Percentiles rank a stretch among this genome's conserved stretches.
Evolutionary conservation across 106 monocot genomes (phyloP).

Genomic region (Cymbidium sinense): DNA sequence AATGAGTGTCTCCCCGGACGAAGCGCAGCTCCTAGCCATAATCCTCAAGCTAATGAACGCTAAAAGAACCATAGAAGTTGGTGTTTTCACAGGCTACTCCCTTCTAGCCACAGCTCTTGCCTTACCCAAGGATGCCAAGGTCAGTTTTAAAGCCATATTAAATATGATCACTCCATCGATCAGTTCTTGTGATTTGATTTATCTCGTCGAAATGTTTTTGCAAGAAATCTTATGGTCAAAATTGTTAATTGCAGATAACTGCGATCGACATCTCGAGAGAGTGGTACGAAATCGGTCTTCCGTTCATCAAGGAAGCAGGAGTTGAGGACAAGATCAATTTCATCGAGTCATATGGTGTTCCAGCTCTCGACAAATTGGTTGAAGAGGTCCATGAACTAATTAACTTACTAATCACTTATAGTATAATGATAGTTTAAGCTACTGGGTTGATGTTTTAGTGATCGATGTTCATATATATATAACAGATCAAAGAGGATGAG

Average conservation of each 20-base stretch:
- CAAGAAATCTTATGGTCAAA: too few species aligned
- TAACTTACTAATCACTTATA: too few species aligned
- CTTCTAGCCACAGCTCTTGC: slow-evolving; percentile 45
- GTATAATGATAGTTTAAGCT: too few species aligned
- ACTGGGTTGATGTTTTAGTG: too few species aligned
- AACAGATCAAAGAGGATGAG: slow-evolving; percentile 20
- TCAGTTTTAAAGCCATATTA: slow-evolving; percentile 3
- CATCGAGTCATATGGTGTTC: slow-evolving; percentile 19
- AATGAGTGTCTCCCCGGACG: slow-evolving; percentile 38
- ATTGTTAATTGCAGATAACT: slow-evolving; percentile 8
- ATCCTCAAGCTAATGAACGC: slow-evolving; percentile 40
- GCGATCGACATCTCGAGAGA: slow-evolving; percentile 20
- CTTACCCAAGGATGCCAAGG: slow-evolving; percentile 42
- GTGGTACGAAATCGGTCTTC: slow-evolving; percentile 10
- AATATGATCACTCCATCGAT: too few species aligned
- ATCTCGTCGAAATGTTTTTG: too few species aligned
- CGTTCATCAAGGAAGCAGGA: slow-evolving; percentile 18
- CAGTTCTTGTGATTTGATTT: too few species aligned
- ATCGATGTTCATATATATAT: too few species aligned
- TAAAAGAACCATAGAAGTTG: slow-evolving; percentile 42
- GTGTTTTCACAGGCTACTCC: slow-evolving; percentile 52
- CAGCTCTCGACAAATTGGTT: slow-evolving; percentile 18
- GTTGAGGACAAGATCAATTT: slow-evolving; percentile 27
- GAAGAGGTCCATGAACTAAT: too few species aligned
- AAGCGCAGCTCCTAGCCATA: slow-evolving; percentile 29